Conservation (phyloP, 371 early-diverging fungal species). For the Cokeromyces recurvatus region DNA sequence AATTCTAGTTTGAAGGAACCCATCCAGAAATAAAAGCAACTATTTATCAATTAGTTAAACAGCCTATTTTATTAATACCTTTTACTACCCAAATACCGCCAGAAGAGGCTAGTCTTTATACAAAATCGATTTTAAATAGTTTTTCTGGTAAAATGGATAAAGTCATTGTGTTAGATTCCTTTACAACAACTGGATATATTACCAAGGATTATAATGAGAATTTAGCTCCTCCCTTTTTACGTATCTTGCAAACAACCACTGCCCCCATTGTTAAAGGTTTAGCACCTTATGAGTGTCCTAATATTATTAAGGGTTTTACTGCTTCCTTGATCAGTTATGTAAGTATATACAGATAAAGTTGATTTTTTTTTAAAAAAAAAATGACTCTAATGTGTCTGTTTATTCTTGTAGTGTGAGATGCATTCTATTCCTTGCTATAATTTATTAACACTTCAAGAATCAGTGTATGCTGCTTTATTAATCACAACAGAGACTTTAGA, state of each 20-base stretch:
- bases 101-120: conserved; percentile 18
- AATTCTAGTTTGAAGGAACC: conserved; percentile 5
- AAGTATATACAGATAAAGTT: conserved; percentile 8
- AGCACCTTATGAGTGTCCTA: conserved; percentile 26
- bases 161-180: conserved; percentile 36
- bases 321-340: conserved; percentile 38
- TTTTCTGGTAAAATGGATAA: conserved; percentile 3
- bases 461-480: conserved; percentile 33
- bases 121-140: conserved; percentile 3
- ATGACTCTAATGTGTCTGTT: background rate
- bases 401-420: conserved; percentile 33
- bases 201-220: conserved; percentile 16
- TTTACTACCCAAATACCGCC: conserved; percentile 6
- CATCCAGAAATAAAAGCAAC: no score
- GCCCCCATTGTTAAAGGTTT: conserved; percentile 13
- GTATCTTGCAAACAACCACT: conserved; percentile 29
- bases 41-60: background rate
- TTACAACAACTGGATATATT: conserved; percentile 28
- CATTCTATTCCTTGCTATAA: conserved; percentile 31
- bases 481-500: conserved; percentile 29
- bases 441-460: conserved; percentile 40
- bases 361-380: background rate
- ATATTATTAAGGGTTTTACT: conserved; percentile 31
- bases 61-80: conserved; percentile 4
- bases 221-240: conserved; percentile 27